Evolutionary conservation across 2,329 filamentous ascomycete species (phyloP), one percentile per base, ranked within the genome.

Genomic region (Aspergillus sp.): DNA sequence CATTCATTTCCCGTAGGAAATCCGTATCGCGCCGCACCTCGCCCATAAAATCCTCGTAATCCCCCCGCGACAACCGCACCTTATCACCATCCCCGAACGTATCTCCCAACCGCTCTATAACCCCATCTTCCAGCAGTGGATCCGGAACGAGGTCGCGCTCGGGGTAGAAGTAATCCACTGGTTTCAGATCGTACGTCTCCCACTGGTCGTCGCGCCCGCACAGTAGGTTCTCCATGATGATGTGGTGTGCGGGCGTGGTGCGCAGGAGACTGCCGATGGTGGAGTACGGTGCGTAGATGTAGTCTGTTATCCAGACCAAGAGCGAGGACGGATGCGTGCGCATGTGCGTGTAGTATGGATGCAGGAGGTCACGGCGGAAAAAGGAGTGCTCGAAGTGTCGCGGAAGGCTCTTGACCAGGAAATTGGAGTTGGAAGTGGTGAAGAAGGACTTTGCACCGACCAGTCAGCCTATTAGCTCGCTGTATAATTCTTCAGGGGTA

Each of bases 141-240:
- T 83, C 83, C 2, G 79, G 78, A 0, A 83, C 77, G 7, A 88
- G 75, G 54, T 88, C 85, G 5, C 85, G 71, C 59, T 88, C 84
- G 0, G 85, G 85, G 58, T 82, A 88, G 69, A 88, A 88, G 66
- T 88, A 88, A 48, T 80, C 78, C 26, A 76, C 79, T 0, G 85
- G 85, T 58, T 89, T 89, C 42, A 88, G 74, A 50, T 88, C 85
- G 65, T 82, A 88, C 1, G 78, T 81, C 59, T 88, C 80, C 84
- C 84, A 88, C 12, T 72, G 66, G 41, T 71, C 61, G 19, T 46
- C 68, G 59, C 41, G 65, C 1, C 83, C 84, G 51, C 78, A 79
- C 27, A 87, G 69, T 2, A 86, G 72, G 58, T 88, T 88, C 62
- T 88, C 85, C 85, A 88, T 88, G 57, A 88, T 73, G 49, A 88